Conservation (phyloP, 352 stramenopile genomes). For the Globisporangium viniferum region DNA sequence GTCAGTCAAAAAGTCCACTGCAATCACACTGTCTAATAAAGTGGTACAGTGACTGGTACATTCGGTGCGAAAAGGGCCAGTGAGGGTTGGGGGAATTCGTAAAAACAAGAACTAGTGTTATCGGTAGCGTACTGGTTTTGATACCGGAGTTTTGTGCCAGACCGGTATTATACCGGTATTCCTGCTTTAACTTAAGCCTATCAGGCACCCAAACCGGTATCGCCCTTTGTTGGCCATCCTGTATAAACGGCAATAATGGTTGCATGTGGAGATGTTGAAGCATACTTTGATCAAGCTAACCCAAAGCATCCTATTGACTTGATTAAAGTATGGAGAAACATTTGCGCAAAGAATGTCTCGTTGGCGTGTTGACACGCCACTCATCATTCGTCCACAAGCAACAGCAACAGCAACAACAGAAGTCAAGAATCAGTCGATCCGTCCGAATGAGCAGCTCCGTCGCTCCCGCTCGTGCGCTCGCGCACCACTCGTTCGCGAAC, state of each 20-base stretch:
- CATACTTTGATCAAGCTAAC: neutral
- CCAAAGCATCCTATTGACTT: neutral
- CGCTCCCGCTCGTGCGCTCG: slow-evolving; percentile 14
- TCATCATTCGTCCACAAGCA: slow-evolving; percentile 7
- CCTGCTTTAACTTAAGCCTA: no score
- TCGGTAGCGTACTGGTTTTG: no score
- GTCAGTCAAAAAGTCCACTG: neutral
- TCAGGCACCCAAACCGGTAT: no score
- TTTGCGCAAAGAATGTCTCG: neutral
- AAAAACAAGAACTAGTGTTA: neutral
- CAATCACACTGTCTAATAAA: neutral
- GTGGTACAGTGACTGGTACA: slow-evolving; percentile 1
- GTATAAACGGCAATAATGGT: no score
- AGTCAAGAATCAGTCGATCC: neutral
- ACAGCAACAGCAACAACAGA: neutral
- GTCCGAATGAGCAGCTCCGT: neutral
- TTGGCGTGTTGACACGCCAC: neutral
- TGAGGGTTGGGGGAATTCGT: neutral
- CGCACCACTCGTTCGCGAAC: slow-evolving; percentile 85
- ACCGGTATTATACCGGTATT: no score
- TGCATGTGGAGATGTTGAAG: neutral
- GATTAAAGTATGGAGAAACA: neutral
- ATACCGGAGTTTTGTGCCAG: no score
- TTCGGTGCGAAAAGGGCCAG: slow-evolving; percentile 12
- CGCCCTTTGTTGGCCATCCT: no score